These are phyloP conservation scores for Actinomortierella ambigua DNA, from an alignment of 371 early-diverging fungal species.

Conservation along the genomic window DNA sequence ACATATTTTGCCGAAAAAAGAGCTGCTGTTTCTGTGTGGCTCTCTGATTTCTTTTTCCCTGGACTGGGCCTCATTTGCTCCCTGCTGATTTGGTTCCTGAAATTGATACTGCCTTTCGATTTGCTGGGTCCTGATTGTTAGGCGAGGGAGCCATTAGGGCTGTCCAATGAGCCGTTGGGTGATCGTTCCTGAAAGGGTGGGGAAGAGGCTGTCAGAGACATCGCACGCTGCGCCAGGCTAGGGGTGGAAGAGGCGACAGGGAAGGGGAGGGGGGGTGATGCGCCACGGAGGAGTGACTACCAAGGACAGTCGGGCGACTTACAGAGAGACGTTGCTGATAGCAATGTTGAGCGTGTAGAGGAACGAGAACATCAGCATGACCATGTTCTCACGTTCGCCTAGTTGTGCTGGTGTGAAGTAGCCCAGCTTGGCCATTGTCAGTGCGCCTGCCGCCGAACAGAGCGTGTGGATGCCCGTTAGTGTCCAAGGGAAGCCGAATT, in stretches of 20 bases:
- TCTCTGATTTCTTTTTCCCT: constrained; percentile 5
- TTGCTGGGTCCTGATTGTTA: too few species aligned
- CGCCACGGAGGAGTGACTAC: neutral
- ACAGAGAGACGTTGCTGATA: constrained; percentile 83
- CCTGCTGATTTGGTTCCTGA: constrained; percentile 13
- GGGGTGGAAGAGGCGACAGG: too few species aligned
- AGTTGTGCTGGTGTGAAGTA: constrained; percentile 66
- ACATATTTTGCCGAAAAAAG: neutral
- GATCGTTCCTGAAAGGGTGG: too few species aligned
- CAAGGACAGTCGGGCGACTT: constrained; percentile 45
- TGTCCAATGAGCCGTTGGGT: too few species aligned
- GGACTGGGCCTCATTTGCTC: neutral
- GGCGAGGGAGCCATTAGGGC: too few species aligned
- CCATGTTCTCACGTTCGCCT: constrained; percentile 62
- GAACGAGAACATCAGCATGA: constrained; percentile 81
- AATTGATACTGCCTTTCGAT: neutral
- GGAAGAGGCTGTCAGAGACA: too few species aligned
- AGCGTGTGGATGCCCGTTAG: constrained; percentile 87
- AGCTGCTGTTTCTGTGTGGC: constrained; percentile 3
- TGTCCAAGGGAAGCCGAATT: constrained; percentile 87
- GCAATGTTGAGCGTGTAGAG: constrained; percentile 92
- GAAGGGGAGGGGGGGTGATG: too few species aligned
- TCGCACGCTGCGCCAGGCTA: too few species aligned
- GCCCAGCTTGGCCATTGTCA: constrained; percentile 53
- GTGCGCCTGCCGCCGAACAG: constrained; percentile 70